Percentiles rank a stretch among this genome's conserved stretches.
These are phyloP conservation scores for Chenopodium suecicum DNA, from an alignment of 148 eudicot genomes.

Conservation along the genomic window DNA sequence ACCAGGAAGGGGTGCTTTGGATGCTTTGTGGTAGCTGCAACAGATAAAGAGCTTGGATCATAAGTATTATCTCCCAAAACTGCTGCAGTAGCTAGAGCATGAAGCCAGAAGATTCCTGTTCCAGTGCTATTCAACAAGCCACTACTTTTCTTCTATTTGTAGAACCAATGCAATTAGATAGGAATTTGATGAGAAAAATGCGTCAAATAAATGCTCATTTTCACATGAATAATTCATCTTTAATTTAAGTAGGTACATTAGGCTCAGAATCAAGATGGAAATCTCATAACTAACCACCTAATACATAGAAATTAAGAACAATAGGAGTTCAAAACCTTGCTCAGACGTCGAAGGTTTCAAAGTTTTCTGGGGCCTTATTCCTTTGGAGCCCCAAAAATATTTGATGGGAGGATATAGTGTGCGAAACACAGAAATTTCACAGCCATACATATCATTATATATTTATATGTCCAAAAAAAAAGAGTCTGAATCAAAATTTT, in stretches of 20 bases:
- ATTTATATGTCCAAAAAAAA: not conserved
- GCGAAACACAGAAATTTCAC: not conserved
- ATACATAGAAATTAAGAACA: not conserved
- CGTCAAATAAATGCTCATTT: slow-evolving; percentile 1
- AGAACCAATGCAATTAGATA: slow-evolving; percentile 33
- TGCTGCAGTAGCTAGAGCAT: slow-evolving; percentile 48
- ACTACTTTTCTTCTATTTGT: slow-evolving; percentile 46
- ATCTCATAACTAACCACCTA: not conserved
- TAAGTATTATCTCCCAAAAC: slow-evolving; percentile 35
- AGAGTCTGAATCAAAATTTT: not conserved
- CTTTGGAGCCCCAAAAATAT: slow-evolving; percentile 38
- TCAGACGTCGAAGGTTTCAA: slow-evolving; percentile 40
- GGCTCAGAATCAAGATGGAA: not conserved
- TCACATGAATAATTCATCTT: not conserved
- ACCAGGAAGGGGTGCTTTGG: slow-evolving; percentile 69
- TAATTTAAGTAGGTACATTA: not conserved
- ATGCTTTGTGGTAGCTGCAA: slow-evolving; percentile 72
- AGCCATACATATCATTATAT: not conserved
- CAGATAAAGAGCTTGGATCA: slow-evolving; percentile 42
- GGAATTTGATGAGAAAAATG: not conserved
- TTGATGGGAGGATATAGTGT: not conserved
- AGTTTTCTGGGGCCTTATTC: slow-evolving; percentile 53
- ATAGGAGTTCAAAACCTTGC: slow-evolving; percentile 44
- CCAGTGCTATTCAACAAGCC: slow-evolving; percentile 36
- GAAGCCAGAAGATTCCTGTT: slow-evolving; percentile 45